Base-by-base conservation (phyloP, 805 yeast species). In the Kodamaea nitidulidarum region DNA sequence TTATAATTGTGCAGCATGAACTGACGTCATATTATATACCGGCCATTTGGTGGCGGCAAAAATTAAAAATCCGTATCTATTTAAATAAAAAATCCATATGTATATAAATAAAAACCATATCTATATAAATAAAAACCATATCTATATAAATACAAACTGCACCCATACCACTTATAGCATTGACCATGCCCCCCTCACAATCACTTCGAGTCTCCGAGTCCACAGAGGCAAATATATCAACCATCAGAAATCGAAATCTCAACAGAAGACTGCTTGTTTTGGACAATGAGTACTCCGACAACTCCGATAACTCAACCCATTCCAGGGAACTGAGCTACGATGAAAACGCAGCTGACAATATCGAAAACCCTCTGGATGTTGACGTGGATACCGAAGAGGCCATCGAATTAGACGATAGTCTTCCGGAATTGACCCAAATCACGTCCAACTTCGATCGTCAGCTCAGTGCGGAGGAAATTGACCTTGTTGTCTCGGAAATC, bases 201-300 rank as follows among this genome's bases (percentile, higher is more conserved):
- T 28, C 31, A 5, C 15, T 12, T 28, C 31, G 31, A 5, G 22
- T 20, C 31, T 30, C 32, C 12, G 14, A 30, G 14, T 14, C 22
- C 24, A 44, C 42, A 2, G 36, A 28, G 29, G 44, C 36, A 7
- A 30, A 36, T 3, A 33, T 44, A 6, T 25, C 38, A 16, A 26
- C 32, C 15, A 20, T 44, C n/a, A 16, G 33, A 14, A 30, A 37
- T 15, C 18, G 43, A 15, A 39, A 36, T 27, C 41, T 29, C 17
- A 24, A 34, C 9, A 32, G 48, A 15, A 35, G 28, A 24, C 41
- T 41, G 34, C 36, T 42, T n/a, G 14, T 42, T 6, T 18, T 39
- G 14, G 45, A 39, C n/a, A 36, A 39, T 22, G 41, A 39, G 28
- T 42, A 31, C 14, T 39, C 39, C 12, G 38, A 24, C 12, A 27